Base-by-base conservation (phyloP, 1,284 basidiomycete genomes). In the Cryptococcus amylolentus region DNA sequence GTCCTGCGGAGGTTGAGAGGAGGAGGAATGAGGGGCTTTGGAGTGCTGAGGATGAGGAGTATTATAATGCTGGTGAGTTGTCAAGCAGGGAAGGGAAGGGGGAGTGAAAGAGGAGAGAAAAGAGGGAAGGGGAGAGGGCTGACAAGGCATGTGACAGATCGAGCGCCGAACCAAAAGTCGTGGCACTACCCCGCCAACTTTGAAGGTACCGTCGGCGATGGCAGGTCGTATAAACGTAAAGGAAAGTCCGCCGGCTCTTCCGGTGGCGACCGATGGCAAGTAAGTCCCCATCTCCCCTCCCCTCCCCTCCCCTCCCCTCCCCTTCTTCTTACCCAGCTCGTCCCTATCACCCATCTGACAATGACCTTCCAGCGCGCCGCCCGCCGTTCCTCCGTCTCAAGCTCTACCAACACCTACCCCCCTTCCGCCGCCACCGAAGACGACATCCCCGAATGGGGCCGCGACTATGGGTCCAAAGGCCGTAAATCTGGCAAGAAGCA, bases 161-260 rank as follows among this genome's bases (percentile, higher is more conserved):
- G 63, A 52, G 77, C 78, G 6, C 72, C 76, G 8, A 79, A 79
- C 56, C 74, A 78, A 63, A 58, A 62, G 39, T 67, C 73, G 46
- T 77, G 76, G 74, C 75, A 77, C 57, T 79, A 78, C 62, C 78
- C 78, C 18, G 72, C 73, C 63, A 79, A 79, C 69, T 78, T 78
- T 59, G 76, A 77, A 56, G 78, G 77, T 35, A 61, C 73, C 4
- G 68, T 68, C 26, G 66, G 58, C 4, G 70, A 68, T 44, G 67
- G 65, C 27, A 57, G 65, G 49, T 64, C 62, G 5, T 53, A 55
- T 38, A 65, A 64, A 52, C 58, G 59, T 5, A 55, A 55, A 8
- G 62, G 61, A 47, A 51, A 58, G 43, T 20, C 18, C 3, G 3
- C 42, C 2, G 31, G 51, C 26, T 51, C 52, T 14, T 46, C 56